Evolutionary conservation across 2,329 filamentous ascomycete species (phyloP).

Genomic region (Sclerotiophoma versabilis): DNA sequence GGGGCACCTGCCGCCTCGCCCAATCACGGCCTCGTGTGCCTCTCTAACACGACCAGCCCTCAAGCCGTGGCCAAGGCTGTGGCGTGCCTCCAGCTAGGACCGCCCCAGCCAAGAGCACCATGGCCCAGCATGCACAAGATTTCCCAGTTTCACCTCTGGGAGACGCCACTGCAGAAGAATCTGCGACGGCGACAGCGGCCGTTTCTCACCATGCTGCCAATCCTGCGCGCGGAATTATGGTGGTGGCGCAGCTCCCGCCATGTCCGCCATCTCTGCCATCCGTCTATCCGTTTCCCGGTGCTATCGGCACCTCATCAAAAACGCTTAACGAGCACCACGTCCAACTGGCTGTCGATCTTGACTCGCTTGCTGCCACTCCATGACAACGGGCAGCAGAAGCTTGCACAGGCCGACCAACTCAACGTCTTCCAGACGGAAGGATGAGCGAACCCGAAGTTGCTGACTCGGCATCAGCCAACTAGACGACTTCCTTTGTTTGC

Average conservation of each 20-base stretch:
- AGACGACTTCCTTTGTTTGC: not conserved
- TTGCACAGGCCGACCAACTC: not conserved
- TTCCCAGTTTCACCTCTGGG: not conserved
- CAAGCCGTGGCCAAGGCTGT: not conserved
- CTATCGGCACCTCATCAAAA: not conserved
- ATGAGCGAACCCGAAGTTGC: not conserved
- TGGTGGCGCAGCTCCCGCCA: slow-evolving; percentile 6
- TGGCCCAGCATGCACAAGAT: slow-evolving; percentile 6
- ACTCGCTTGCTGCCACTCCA: not conserved
- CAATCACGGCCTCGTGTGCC: not conserved
- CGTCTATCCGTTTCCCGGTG: slow-evolving; percentile 13
- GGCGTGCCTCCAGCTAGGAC: slow-evolving; percentile 2
- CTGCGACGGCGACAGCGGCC: slow-evolving; percentile 9
- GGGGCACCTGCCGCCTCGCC: slow-evolving; percentile 1
- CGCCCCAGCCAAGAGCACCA: slow-evolving; percentile 5
- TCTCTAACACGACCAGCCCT: slow-evolving; percentile 1
- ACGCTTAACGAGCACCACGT: not conserved
- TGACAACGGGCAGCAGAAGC: not conserved
- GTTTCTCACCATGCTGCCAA: not conserved
- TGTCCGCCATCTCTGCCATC: slow-evolving; percentile 2
- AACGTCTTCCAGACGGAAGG: not conserved
- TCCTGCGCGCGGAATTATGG: not conserved
- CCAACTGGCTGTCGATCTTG: not conserved
- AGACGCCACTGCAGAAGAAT: slow-evolving; percentile 7
- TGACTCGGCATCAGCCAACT: not conserved